A percentile compares a stretch with the other conserved stretches of the same genome.
phyloP scores from a whole-genome alignment of 352 stramenopile genomes.

The Thraustochytrium striatum region DNA sequence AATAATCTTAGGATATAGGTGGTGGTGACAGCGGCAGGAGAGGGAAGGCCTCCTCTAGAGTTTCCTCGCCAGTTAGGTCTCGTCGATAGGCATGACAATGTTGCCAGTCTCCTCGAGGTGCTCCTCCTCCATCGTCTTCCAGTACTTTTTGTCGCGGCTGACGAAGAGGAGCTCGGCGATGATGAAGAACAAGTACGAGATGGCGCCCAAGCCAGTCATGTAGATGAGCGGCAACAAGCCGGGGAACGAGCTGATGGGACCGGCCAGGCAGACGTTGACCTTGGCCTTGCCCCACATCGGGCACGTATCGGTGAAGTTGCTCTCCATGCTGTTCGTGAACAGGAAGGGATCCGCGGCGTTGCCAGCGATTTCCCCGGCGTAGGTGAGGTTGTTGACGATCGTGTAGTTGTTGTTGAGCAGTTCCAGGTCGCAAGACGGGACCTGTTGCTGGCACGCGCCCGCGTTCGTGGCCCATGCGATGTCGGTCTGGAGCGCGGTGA shows the following conservation, averaged over 20 bases:
- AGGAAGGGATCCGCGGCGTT: background rate
- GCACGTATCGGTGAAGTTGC: slow-evolving; percentile 24
- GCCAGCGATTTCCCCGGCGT: background rate
- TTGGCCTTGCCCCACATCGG: slow-evolving; percentile 24
- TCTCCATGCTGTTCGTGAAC: background rate
- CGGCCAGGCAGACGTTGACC: slow-evolving; percentile 48
- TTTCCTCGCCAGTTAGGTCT: no score
- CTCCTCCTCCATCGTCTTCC: slow-evolving; percentile 4
- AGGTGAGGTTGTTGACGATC: background rate
- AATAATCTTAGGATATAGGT: no score
- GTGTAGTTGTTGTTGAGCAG: slow-evolving; percentile 1
- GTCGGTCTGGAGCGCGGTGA: slow-evolving; percentile 13
- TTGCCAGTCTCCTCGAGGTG: background rate
- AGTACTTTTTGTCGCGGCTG: slow-evolving; percentile 27
- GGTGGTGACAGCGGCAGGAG: no score
- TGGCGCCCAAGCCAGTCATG: background rate
- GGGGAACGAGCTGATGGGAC: slow-evolving; percentile 25
- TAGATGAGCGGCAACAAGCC: slow-evolving; percentile 44
- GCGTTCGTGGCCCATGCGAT: background rate
- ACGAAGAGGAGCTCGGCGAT: slow-evolving; percentile 50
- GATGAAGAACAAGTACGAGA: slow-evolving; percentile 46
- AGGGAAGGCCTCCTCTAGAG: no score
- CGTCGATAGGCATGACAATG: no score
- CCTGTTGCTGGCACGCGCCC: background rate
- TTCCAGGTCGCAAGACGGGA: background rate